These are phyloP conservation scores for Brettanomyces custersianus DNA, from an alignment of 805 yeast genomes.

Conservation along the genomic window DNA sequence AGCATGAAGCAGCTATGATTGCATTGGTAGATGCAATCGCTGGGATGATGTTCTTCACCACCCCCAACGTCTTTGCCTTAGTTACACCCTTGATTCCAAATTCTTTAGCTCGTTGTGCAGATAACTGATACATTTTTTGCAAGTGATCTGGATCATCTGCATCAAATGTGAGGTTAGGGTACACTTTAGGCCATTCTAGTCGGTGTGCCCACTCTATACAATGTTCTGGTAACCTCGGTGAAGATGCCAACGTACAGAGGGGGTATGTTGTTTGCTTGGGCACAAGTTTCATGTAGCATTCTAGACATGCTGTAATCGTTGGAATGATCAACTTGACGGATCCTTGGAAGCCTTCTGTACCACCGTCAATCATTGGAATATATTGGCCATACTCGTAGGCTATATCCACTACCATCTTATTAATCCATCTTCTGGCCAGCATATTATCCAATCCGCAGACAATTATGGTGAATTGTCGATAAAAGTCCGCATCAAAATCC, in stretches of 20 bases:
- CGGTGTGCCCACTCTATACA: constrained; percentile 87
- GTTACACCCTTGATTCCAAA: constrained; percentile 76
- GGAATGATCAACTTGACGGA: constrained; percentile 85
- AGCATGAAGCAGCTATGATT: constrained; percentile 79
- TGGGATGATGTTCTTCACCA: constrained; percentile 85
- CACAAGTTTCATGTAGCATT: constrained; percentile 75
- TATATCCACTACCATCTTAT: constrained; percentile 53
- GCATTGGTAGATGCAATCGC: constrained; percentile 94
- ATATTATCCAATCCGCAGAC: constrained; percentile 86
- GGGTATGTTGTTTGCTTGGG: constrained; percentile 65
- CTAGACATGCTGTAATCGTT: constrained; percentile 81
- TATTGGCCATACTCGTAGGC: constrained; percentile 42
- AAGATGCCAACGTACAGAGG: constrained; percentile 87
- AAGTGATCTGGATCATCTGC: constrained; percentile 62
- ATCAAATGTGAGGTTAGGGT: constrained; percentile 44
- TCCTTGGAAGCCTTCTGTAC: constrained; percentile 91
- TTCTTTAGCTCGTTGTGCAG: constrained; percentile 49
- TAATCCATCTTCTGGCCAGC: constrained; percentile 88
- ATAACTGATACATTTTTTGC: constrained; percentile 47
- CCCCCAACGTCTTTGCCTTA: constrained; percentile 66
- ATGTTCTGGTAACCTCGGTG: constrained; percentile 91
- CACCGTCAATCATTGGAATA: constrained; percentile 83
- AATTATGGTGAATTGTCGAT: constrained; percentile 58
- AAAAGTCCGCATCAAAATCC: constrained; percentile 52
- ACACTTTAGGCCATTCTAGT: constrained; percentile 57